phyloP scores from a whole-genome alignment of 2,329 filamentous ascomycete species.

The Penicillium sp. region DNA sequence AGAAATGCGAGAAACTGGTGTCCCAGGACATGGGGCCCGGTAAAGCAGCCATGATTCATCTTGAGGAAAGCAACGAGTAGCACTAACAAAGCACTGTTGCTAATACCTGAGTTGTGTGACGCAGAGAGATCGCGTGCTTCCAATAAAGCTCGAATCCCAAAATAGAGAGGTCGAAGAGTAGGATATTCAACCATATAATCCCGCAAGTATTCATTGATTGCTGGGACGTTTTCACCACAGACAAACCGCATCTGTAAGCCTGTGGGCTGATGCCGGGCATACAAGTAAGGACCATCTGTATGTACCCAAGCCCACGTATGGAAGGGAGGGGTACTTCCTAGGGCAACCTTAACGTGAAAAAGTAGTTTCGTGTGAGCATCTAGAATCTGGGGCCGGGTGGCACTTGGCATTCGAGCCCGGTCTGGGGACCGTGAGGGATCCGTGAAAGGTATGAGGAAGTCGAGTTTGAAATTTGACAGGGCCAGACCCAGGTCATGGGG shows the following conservation, averaged over 20 bases:
- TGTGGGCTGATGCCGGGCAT: conserved; percentile 42
- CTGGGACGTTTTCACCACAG: conserved; percentile 37
- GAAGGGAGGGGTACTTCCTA: conserved; percentile 24
- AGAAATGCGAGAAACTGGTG: conserved; percentile 48
- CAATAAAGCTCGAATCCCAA: conserved; percentile 48
- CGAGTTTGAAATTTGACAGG: conserved; percentile 51
- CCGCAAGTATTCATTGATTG: conserved; percentile 42
- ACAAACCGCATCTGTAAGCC: conserved; percentile 52
- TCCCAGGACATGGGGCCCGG: conserved; percentile 31
- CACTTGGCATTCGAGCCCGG: conserved; percentile 30
- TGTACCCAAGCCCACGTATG: conserved; percentile 16
- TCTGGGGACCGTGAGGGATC: conserved; percentile 22
- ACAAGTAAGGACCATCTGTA: conserved; percentile 30
- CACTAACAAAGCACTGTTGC: conserved; percentile 53
- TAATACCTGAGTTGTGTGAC: conserved; percentile 45
- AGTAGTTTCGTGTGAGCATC: conserved; percentile 24
- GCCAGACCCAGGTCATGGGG: conserved; percentile 52
- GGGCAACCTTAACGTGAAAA: conserved; percentile 16
- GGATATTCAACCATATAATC: conserved; percentile 49
- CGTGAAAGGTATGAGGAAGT: conserved; percentile 42
- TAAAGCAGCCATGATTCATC: conserved; percentile 35
- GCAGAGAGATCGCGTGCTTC: conserved; percentile 48
- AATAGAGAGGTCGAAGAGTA: conserved; percentile 47
- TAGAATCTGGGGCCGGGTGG: conserved; percentile 30
- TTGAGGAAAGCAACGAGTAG: conserved; percentile 54